phyloP scores from a whole-genome alignment of 2,329 filamentous ascomycete genomes.

The Meredithiella fracta region DNA sequence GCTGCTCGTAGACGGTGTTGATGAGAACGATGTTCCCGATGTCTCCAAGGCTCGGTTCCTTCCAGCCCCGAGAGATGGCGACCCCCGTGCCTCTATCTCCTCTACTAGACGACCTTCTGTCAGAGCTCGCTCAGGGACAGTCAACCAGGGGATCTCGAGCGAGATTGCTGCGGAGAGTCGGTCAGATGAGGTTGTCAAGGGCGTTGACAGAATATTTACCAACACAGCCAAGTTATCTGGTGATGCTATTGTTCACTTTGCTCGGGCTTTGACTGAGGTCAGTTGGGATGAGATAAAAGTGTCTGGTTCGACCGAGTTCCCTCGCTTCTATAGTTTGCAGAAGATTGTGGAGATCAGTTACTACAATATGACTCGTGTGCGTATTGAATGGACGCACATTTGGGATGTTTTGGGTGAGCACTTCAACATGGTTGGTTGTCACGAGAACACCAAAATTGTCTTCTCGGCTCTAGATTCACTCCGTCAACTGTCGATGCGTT shows the following conservation, averaged over 20 bases:
- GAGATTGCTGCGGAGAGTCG: slow-evolving; percentile 86
- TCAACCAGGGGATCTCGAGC: slow-evolving; percentile 46
- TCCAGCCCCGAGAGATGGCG: slow-evolving; percentile 38
- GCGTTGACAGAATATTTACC: slow-evolving; percentile 90
- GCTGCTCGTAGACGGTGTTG: slow-evolving; percentile 83
- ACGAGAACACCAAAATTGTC: slow-evolving; percentile 89
- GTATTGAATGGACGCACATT: slow-evolving; percentile 95
- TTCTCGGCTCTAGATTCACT: slow-evolving; percentile 95
- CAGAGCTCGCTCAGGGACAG: slow-evolving; percentile 15
- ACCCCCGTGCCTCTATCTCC: slow-evolving; percentile 50
- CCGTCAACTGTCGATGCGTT: slow-evolving; percentile 91
- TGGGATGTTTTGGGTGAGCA: slow-evolving; percentile 97
- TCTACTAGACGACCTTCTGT: slow-evolving; percentile 23
- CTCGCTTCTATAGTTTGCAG: slow-evolving; percentile 89
- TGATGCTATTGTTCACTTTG: slow-evolving; percentile 91
- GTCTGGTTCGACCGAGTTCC: slow-evolving; percentile 87
- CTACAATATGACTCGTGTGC: slow-evolving; percentile 98
- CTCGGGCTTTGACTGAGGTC: slow-evolving; percentile 78
- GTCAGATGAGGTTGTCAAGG: slow-evolving; percentile 81
- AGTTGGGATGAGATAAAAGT: slow-evolving; percentile 99
- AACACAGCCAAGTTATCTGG: slow-evolving; percentile 87
- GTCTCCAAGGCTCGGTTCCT: slow-evolving; percentile 69
- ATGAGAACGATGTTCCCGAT: slow-evolving; percentile 82
- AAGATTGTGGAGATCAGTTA: slow-evolving; percentile 98
- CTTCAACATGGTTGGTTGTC: slow-evolving; percentile 94